Percentiles rank a stretch among this genome's conserved stretches.
Conservation (phyloP, 495 filamentous ascomycete genomes). For the Cercophora sp. region DNA sequence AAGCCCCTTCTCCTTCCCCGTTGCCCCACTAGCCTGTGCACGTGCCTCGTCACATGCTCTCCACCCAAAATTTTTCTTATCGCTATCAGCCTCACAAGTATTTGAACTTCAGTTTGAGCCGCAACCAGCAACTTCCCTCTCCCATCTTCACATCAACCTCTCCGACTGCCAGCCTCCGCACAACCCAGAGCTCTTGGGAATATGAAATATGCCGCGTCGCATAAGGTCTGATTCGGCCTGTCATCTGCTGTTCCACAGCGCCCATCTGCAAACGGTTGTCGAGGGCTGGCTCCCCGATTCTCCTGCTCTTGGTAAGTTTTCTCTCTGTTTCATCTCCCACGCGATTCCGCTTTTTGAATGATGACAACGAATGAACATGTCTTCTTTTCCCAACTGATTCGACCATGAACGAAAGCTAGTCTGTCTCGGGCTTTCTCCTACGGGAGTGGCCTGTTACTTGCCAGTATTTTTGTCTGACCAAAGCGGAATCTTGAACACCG, state of each 20-base stretch:
- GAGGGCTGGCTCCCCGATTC: no score
- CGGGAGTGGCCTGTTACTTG: conserved; percentile 84
- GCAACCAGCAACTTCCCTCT: not conserved
- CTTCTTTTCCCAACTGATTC: conserved; percentile 96
- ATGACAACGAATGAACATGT: conserved; percentile 73
- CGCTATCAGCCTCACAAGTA: conserved; percentile 4
- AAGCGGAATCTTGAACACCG: no score
- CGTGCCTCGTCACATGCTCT: not conserved
- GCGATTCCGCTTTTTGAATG: conserved; percentile 47
- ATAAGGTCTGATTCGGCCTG: no score
- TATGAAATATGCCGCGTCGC: no score
- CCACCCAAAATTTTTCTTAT: conserved; percentile 10
- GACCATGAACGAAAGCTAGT: conserved; percentile 80
- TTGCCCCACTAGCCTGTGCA: no score
- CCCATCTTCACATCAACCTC: no score
- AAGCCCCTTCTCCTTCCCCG: no score
- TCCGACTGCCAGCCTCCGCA: not conserved
- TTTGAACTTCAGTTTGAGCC: conserved; percentile 4
- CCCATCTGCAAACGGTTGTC: no score
- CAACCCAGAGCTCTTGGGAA: not conserved
- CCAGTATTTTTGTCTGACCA: conserved; percentile 94
- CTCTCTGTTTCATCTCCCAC: conserved; percentile 8
- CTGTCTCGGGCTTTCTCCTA: conserved; percentile 65
- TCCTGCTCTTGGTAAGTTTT: no score
- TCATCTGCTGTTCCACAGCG: no score